Conservation (phyloP, 164 flowering plant species). For the Akebia trifoliata region DNA sequence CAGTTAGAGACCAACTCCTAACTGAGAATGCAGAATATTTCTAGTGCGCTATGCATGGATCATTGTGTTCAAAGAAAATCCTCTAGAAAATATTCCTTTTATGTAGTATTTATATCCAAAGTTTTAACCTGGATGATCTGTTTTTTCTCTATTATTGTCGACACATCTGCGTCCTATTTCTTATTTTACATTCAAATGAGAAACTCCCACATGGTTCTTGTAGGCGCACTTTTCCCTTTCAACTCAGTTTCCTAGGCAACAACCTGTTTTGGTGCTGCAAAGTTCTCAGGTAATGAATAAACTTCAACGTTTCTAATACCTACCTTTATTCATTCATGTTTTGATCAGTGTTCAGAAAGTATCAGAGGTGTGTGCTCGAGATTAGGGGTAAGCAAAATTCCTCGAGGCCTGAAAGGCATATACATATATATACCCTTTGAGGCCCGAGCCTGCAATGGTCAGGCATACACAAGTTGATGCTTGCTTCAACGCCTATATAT, state of each 20-base stretch:
- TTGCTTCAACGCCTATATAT: too few species aligned
- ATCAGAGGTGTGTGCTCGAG: neutral
- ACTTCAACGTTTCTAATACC: too few species aligned
- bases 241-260: slow-evolving; percentile 83
- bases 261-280: slow-evolving; percentile 64
- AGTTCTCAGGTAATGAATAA: slow-evolving; percentile 62
- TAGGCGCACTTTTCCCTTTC: slow-evolving; percentile 66
- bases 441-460: neutral
- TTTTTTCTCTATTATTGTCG: neutral
- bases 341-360: neutral
- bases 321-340: neutral
- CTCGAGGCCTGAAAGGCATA: neutral
- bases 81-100: too few species aligned
- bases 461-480: too few species aligned
- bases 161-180: neutral
- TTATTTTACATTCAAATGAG: neutral
- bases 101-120: neutral
- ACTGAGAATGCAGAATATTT: too few species aligned
- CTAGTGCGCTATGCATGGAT: too few species aligned
- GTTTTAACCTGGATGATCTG: neutral
- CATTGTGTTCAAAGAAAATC: too few species aligned
- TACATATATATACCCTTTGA: neutral
- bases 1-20: too few species aligned
- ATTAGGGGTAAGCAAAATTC: too few species aligned
- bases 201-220: slow-evolving; percentile 4